Percentiles rank a stretch among this genome's conserved stretches.
These are phyloP conservation scores for Phylloboletellus chloephorus DNA, from an alignment of 1,284 basidiomycete genomes.

Conservation along the genomic window DNA sequence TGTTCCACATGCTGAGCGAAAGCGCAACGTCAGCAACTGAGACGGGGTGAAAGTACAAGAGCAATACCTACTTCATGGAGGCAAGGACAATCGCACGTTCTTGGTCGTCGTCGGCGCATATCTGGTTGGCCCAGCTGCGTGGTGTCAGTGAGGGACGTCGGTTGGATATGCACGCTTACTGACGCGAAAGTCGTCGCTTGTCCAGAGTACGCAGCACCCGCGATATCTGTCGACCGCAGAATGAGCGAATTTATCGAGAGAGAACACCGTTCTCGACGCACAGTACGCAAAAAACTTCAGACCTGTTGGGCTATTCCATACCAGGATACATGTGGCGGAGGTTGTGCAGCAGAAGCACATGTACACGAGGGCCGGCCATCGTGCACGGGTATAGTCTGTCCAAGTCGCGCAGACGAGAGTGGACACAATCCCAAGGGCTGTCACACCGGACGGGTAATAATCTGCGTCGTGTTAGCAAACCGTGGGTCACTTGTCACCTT, in stretches of 20 bases:
- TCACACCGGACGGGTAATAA: slow-evolving; percentile 61
- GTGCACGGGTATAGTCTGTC: slow-evolving; percentile 52
- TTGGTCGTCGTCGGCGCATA: slow-evolving; percentile 61
- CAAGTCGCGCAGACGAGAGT: slow-evolving; percentile 58
- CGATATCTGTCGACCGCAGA: slow-evolving; percentile 39
- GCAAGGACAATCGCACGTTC: slow-evolving; percentile 63
- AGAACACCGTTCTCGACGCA: slow-evolving; percentile 26
- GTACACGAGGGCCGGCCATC: slow-evolving; percentile 63
- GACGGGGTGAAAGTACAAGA: not conserved
- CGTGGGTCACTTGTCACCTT: not conserved
- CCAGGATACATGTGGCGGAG: slow-evolving; percentile 53
- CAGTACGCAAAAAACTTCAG: slow-evolving; percentile 68
- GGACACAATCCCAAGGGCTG: slow-evolving; percentile 59
- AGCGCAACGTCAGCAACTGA: not conserved
- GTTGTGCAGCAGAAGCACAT: slow-evolving; percentile 52
- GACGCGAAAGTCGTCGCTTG: slow-evolving; percentile 68
- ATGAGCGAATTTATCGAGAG: not conserved
- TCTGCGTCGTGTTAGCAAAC: slow-evolving; percentile 33
- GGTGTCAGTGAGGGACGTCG: slow-evolving; percentile 1
- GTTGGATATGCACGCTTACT: slow-evolving; percentile 21
- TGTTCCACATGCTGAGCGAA: slow-evolving; percentile 59
- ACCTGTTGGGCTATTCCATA: slow-evolving; percentile 50
- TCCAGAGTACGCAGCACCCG: slow-evolving; percentile 60
- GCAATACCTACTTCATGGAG: slow-evolving; percentile 54
- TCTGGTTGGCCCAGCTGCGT: slow-evolving; percentile 63